Conservation (phyloP, 495 filamentous ascomycete genomes). For the Podospora tetraspora region DNA sequence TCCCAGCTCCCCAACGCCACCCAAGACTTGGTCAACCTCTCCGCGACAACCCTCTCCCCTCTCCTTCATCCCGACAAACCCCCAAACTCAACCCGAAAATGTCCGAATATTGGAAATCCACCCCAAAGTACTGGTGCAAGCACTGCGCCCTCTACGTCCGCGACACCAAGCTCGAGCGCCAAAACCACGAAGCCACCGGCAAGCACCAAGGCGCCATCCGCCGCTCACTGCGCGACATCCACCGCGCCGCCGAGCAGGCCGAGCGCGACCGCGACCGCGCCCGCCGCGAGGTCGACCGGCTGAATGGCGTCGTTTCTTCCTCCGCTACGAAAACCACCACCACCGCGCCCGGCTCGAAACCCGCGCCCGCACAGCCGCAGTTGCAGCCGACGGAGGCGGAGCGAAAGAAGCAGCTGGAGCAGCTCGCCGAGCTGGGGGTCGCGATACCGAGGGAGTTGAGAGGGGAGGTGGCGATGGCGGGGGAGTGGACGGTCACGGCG, state of each 20-base stretch:
- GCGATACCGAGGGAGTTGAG: slow-evolving; percentile 75
- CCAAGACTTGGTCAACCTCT: background rate
- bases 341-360: background rate
- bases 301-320: slow-evolving; percentile 64
- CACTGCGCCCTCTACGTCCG: slow-evolving; percentile 87
- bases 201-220: slow-evolving; percentile 88
- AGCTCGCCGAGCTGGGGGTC: slow-evolving; percentile 83
- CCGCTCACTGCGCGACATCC: slow-evolving; percentile 82
- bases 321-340: background rate
- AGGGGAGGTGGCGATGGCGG: slow-evolving; percentile 77
- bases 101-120: slow-evolving; percentile 99
- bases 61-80: background rate
- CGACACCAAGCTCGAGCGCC: slow-evolving; percentile 83
- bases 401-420: slow-evolving; percentile 75
- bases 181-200: slow-evolving; percentile 83
- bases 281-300: slow-evolving; percentile 76
- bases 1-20: background rate
- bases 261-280: slow-evolving; percentile 74
- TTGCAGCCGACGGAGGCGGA: slow-evolving; percentile 54
- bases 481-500: slow-evolving; percentile 77
- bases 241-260: slow-evolving; percentile 71
- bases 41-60: background rate
- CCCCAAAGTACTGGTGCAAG: slow-evolving; percentile 96
- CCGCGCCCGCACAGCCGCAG: slow-evolving; percentile 14
- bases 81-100: slow-evolving; percentile 42